phyloP scores from a whole-genome alignment of 495 filamentous ascomycete genomes.

The Parathielavia hyrcaniae region DNA sequence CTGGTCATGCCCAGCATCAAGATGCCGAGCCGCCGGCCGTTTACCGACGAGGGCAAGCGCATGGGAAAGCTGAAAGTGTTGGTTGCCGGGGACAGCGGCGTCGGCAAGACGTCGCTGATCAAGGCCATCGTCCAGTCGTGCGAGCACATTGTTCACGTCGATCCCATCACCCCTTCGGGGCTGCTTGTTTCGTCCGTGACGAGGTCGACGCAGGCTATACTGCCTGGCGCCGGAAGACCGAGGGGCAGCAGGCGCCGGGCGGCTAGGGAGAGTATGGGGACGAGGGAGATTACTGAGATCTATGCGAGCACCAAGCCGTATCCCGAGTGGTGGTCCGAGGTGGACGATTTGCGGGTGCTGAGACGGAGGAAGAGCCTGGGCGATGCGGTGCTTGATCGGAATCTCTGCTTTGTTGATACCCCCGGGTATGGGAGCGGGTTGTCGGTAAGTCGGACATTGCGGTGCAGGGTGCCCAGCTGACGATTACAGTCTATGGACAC shows the following conservation, averaged over 20 bases:
- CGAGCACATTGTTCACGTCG: conserved; percentile 94
- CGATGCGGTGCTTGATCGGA: conserved; percentile 81
- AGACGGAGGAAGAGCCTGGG: conserved; percentile 71
- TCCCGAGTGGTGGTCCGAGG: conserved; percentile 90
- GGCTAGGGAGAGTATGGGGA: conserved; percentile 26
- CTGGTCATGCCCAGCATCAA: conserved; percentile 96
- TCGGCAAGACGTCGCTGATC: conserved; percentile 86
- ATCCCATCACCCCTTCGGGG: conserved; percentile 55
- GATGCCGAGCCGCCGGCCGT: conserved; percentile 89
- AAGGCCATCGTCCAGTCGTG: conserved; percentile 91
- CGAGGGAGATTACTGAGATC: conserved; percentile 64
- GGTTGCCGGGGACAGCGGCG: conserved; percentile 73
- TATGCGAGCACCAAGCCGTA: conserved; percentile 91
- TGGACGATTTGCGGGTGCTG: conserved; percentile 65
- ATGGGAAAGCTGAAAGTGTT: conserved; percentile 85
- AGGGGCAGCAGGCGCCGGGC: conserved; percentile 7
- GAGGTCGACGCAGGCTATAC: conserved; percentile 15
- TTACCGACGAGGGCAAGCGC: conserved; percentile 77
- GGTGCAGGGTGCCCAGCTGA: conserved; percentile 7
- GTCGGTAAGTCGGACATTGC: conserved; percentile 43
- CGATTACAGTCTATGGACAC: conserved; percentile 50
- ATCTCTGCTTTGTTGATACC: conserved; percentile 93
- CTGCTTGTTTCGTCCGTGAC: conserved; percentile 24
- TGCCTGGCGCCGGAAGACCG: background rate
- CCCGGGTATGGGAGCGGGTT: conserved; percentile 60